Evolutionary conservation across 495 filamentous ascomycete species (phyloP).

Genomic region (Penicillium coprophilum): DNA sequence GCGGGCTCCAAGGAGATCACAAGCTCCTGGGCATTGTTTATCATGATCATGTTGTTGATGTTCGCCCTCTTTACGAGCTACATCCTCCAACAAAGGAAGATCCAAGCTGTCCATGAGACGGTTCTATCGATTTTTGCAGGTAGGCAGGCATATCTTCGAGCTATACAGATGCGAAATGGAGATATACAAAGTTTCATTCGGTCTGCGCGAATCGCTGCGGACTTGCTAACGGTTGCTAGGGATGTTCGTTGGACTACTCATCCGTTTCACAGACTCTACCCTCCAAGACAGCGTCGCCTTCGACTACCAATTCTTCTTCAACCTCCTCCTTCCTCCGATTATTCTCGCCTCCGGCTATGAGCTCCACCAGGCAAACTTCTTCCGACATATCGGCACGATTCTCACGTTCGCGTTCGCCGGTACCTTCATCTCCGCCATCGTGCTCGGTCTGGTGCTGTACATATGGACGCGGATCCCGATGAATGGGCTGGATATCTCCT

Average conservation of each 20-base stretch:
- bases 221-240: conserved; percentile 50
- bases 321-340: conserved; percentile 93
- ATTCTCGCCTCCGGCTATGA: conserved; percentile 97
- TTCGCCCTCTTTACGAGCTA: conserved; percentile 96
- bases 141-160: conserved; percentile 43
- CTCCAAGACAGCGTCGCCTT: conserved; percentile 90
- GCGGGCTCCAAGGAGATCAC: conserved; percentile 83
- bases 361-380: conserved; percentile 96
- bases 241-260: conserved; percentile 91
- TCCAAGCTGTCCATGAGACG: conserved; percentile 96
- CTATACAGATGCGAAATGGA: background rate
- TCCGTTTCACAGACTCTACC: conserved; percentile 75
- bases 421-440: conserved; percentile 94
- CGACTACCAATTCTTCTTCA: conserved; percentile 99
- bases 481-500: conserved; percentile 79
- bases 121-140: conserved; percentile 97
- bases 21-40: conserved; percentile 95
- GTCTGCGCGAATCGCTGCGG: background rate
- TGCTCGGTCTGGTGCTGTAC: conserved; percentile 82
- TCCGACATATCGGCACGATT: conserved; percentile 96
- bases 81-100: conserved; percentile 87
- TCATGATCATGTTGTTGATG: conserved; percentile 89
- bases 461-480: conserved; percentile 85
- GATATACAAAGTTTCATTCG: background rate
- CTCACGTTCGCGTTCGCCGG: conserved; percentile 98